Evolutionary conservation across 1,284 basidiomycete genomes (phyloP).

Genomic region (Fistulinella staudtii): DNA sequence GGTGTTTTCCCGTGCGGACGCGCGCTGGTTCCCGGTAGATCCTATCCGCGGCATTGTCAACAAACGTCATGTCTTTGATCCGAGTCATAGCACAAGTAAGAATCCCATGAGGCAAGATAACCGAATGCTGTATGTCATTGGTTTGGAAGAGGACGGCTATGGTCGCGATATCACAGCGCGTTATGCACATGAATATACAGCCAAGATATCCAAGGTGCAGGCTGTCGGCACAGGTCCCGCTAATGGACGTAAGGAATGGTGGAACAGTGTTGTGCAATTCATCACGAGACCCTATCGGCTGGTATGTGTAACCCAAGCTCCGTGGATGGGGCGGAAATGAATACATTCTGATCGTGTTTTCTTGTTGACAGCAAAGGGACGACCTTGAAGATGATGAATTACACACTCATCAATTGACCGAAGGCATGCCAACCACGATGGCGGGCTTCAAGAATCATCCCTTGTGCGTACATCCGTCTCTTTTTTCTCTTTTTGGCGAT

Average conservation of each 20-base stretch:
- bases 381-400: slow-evolving; percentile 95
- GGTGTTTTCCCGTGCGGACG: slow-evolving; percentile 90
- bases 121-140: slow-evolving; percentile 90
- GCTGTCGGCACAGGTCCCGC: slow-evolving; percentile 47
- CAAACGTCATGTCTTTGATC: slow-evolving; percentile 83
- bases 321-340: slow-evolving; percentile 25
- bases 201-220: slow-evolving; percentile 81
- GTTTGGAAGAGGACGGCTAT: slow-evolving; percentile 88
- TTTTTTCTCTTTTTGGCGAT: slow-evolving; percentile 10
- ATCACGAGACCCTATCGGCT: slow-evolving; percentile 76
- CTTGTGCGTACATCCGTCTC: slow-evolving; percentile 47
- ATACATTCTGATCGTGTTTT: slow-evolving; percentile 13
- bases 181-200: slow-evolving; percentile 79
- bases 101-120: slow-evolving; percentile 54
- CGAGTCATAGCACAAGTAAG: slow-evolving; percentile 36
- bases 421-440: slow-evolving; percentile 94
- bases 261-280: slow-evolving; percentile 63
- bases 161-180: slow-evolving; percentile 72
- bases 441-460: slow-evolving; percentile 96
- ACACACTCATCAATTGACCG: slow-evolving; percentile 70
- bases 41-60: slow-evolving; percentile 80
- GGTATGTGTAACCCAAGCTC: slow-evolving; percentile 43
- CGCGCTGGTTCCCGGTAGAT: slow-evolving; percentile 91
- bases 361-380: slow-evolving; percentile 70
- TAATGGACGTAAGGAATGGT: slow-evolving; percentile 78